Conservation (phyloP, 2,329 filamentous ascomycete species). For the Dothistroma pini region DNA sequence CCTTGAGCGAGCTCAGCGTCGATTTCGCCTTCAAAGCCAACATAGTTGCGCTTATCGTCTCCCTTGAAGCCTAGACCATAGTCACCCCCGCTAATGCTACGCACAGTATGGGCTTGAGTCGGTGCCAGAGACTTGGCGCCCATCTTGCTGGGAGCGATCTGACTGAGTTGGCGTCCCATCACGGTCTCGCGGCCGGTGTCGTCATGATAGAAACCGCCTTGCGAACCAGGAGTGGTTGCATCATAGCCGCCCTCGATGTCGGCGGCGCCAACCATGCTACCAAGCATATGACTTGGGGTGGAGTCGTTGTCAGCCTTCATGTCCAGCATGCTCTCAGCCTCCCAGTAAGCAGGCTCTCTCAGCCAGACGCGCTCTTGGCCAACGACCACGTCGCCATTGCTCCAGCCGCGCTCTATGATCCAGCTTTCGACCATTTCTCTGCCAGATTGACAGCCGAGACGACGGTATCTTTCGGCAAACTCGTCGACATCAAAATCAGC, state of each 20-base stretch:
- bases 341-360: conserved; percentile 93
- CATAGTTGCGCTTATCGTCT: conserved; percentile 68
- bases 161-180: conserved; percentile 49
- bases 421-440: conserved; percentile 91
- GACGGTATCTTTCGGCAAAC: conserved; percentile 76
- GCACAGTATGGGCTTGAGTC: conserved; percentile 57
- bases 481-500: conserved; percentile 95
- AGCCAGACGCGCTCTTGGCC: conserved; percentile 95
- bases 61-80: conserved; percentile 87
- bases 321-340: conserved; percentile 94
- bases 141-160: conserved; percentile 44
- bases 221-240: conserved; percentile 51
- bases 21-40: conserved; percentile 66
- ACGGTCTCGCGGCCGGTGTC: conserved; percentile 72
- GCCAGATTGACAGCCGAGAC: conserved; percentile 83
- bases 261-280: conserved; percentile 52
- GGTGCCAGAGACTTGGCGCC: conserved; percentile 48
- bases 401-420: conserved; percentile 94
- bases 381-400: conserved; percentile 91
- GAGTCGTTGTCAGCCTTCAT: conserved; percentile 62
- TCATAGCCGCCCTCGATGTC: conserved; percentile 72
- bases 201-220: conserved; percentile 30
- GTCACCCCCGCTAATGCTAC: conserved; percentile 59
- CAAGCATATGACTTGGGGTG: conserved; percentile 38
- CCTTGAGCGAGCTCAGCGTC: conserved; percentile 76